Evolutionary conservation across 306 rosid species (phyloP).

Genomic region (peach (Prunus persica)): Prunus_persica_NCBIv2 NC_034015.1:14529501-14530000

Average conservation of each 20-base stretch:
- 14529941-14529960: constrained; percentile 10
- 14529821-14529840: constrained; percentile 82
- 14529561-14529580: constrained; percentile 3
- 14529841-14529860: constrained; percentile 53
- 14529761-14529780: constrained; percentile 69
- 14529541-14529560: constrained; percentile 19
- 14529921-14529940: not conserved
- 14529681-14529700: constrained; percentile 71
- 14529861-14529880: constrained; percentile 57
- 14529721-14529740: constrained; percentile 55
- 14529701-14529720: constrained; percentile 84
- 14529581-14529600: constrained; percentile 3
- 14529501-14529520: constrained; percentile 85
- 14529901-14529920: constrained; percentile 40
- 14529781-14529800: constrained; percentile 57
- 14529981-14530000: not conserved
- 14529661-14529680: constrained; percentile 66
- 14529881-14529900: constrained; percentile 69
- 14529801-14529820: constrained; percentile 58
- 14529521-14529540: constrained; percentile 76
- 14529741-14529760: constrained; percentile 59
- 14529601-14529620: constrained; percentile 9
- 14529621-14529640: constrained; percentile 26
- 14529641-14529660: constrained; percentile 73
- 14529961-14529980: not conserved